Percentiles rank a stretch among this genome's conserved stretches.
These are phyloP conservation scores for Ceratobasidium sp. DNA, from an alignment of 1,284 basidiomycete genomes.

Conservation along the genomic window DNA sequence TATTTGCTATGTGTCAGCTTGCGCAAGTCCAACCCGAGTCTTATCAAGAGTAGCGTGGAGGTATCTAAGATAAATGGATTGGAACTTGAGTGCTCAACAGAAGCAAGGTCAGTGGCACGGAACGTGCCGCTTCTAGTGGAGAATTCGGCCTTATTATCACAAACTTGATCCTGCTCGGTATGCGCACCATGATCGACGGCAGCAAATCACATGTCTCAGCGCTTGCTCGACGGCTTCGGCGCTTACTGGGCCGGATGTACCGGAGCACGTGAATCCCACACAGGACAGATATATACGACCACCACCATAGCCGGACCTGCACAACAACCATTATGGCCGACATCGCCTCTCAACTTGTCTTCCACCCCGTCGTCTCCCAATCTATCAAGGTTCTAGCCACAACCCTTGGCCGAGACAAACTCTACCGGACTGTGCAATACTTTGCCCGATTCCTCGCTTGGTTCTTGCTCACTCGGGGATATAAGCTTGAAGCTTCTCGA, in stretches of 20 bases:
- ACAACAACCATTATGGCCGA: slow-evolving; percentile 49
- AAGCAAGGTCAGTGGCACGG: no score
- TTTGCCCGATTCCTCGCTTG: slow-evolving; percentile 91
- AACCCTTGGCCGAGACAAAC: slow-evolving; percentile 92
- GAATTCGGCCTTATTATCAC: no score
- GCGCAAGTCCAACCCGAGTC: no score
- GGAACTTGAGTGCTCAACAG: no score
- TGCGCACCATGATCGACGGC: not conserved
- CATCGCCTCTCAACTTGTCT: slow-evolving; percentile 77
- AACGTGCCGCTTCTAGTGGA: no score
- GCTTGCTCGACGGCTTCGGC: no score
- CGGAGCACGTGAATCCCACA: slow-evolving; percentile 34
- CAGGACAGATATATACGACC: slow-evolving; percentile 14
- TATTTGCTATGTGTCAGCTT: no score
- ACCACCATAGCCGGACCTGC: slow-evolving; percentile 3
- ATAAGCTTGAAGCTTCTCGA: slow-evolving; percentile 74
- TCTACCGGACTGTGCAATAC: slow-evolving; percentile 93
- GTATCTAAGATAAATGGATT: no score
- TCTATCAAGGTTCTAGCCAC: slow-evolving; percentile 82
- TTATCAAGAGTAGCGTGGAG: no score
- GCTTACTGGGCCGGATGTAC: slow-evolving; percentile 14
- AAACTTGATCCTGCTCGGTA: no score
- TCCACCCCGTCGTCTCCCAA: slow-evolving; percentile 85
- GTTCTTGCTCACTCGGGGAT: slow-evolving; percentile 75
- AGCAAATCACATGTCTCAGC: no score